Conservation (phyloP, 2,329 filamentous ascomycete genomes). For the Diplocarpon rosae region DNA sequence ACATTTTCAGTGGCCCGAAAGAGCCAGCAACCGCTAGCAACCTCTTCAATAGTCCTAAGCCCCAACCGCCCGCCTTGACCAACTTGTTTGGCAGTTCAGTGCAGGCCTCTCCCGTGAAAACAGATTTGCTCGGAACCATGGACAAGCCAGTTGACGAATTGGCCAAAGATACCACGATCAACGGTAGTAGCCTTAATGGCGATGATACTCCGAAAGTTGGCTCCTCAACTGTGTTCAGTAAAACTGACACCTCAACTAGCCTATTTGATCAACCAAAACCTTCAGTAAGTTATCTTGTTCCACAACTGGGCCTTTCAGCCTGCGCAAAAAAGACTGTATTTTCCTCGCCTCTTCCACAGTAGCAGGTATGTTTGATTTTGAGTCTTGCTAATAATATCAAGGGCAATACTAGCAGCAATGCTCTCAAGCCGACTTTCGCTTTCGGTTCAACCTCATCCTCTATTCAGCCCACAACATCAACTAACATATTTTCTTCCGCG, state of each 20-base stretch:
- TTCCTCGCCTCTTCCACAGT: background rate
- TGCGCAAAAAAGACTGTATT: background rate
- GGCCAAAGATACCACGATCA: conserved; percentile 9
- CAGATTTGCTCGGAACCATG: conserved; percentile 13
- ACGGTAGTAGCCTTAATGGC: conserved; percentile 1
- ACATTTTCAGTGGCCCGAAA: conserved; percentile 1
- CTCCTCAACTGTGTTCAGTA: background rate
- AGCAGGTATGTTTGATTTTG: background rate
- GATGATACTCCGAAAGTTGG: background rate
- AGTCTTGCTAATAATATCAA: background rate
- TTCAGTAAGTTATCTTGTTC: conserved; percentile 5
- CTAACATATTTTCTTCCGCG: conserved; percentile 9
- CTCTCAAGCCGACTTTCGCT: background rate
- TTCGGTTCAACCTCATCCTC: conserved; percentile 1
- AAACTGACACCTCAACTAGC: background rate
- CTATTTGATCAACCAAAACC: conserved; percentile 3
- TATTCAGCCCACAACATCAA: background rate
- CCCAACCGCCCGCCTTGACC: background rate
- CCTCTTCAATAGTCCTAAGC: conserved; percentile 1
- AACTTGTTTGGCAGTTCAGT: conserved; percentile 5
- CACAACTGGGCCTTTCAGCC: background rate
- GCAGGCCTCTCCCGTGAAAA: conserved; percentile 1
- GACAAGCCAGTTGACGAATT: conserved; percentile 16
- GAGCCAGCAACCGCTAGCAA: conserved; percentile 2
- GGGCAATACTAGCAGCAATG: background rate